These are phyloP conservation scores for Arabidopsis arenosa DNA, from an alignment of 345 rosid genomes.

Conservation along the genomic window DNA sequence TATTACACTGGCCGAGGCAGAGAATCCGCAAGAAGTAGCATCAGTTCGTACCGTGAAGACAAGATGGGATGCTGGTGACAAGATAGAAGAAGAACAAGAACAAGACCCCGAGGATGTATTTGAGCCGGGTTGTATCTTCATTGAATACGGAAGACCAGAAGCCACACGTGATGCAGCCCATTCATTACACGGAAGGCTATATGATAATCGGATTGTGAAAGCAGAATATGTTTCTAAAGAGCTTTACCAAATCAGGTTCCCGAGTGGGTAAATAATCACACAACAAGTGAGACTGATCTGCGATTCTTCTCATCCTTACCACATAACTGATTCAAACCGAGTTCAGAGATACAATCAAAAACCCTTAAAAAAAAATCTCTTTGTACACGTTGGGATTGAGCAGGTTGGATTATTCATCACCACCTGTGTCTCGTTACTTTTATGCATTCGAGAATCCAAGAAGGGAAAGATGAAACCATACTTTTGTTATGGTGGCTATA, in stretches of 20 bases:
- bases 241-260: slow-evolving; percentile 59
- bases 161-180: slow-evolving; percentile 75
- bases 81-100: slow-evolving; percentile 46
- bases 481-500: background rate
- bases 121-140: slow-evolving; percentile 71
- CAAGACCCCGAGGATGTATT: slow-evolving; percentile 46
- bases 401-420: slow-evolving; percentile 19
- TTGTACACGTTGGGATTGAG: slow-evolving; percentile 34
- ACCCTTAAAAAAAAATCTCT: background rate
- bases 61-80: slow-evolving; percentile 39
- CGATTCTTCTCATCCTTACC: slow-evolving; percentile 28
- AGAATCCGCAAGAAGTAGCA: slow-evolving; percentile 37
- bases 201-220: slow-evolving; percentile 57
- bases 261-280: slow-evolving; percentile 36
- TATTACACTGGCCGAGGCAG: slow-evolving; percentile 35
- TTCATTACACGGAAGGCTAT: slow-evolving; percentile 72
- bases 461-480: background rate
- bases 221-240: slow-evolving; percentile 70
- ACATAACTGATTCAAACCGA: slow-evolving; percentile 30
- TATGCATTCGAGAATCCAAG: slow-evolving; percentile 9
- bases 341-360: background rate
- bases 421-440: slow-evolving; percentile 12
- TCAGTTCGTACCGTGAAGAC: slow-evolving; percentile 24
- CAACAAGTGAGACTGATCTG: slow-evolving; percentile 2
- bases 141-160: slow-evolving; percentile 80